Conservation (phyloP, 371 early-diverging fungal species). For the Haplosporangium sp. region DNA sequence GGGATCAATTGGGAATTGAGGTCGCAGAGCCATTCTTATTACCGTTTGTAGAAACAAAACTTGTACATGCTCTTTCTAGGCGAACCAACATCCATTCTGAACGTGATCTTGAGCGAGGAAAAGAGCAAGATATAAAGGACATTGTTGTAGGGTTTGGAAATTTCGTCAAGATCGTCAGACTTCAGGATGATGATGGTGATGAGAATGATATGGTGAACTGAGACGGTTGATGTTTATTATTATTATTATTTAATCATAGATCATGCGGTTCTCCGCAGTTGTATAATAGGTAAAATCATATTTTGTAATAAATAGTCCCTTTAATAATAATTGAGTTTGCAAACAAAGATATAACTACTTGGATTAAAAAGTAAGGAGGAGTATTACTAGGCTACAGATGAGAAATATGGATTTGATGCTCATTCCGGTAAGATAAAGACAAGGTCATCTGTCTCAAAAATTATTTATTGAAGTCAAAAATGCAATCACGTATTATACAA, state of each 20-base stretch:
- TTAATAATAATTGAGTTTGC: too few relatives aligned
- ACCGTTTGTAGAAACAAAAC: conserved; percentile 50
- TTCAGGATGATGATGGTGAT: conserved; percentile 41
- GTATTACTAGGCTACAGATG: too few relatives aligned
- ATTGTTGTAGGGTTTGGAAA: conserved; percentile 54
- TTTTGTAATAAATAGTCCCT: background rate
- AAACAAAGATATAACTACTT: too few relatives aligned
- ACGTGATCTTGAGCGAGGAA: background rate
- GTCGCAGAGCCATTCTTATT: conserved; percentile 14
- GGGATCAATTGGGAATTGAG: background rate
- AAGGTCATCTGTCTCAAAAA: too few relatives aligned
- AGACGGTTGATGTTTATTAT: background rate
- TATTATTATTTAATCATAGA: background rate
- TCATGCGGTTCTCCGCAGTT: background rate
- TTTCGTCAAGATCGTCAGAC: conserved; percentile 48
- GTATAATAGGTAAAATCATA: background rate
- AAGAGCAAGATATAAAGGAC: conserved; percentile 22
- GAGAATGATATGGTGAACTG: conserved; percentile 6
- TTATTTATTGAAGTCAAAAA: background rate
- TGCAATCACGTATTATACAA: background rate
- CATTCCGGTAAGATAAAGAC: too few relatives aligned
- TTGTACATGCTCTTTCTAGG: conserved; percentile 19
- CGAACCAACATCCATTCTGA: background rate
- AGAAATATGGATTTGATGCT: too few relatives aligned
- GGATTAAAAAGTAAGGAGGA: too few relatives aligned